phyloP scores from a whole-genome alignment of 176 grass and related monocot species.

The Triticum timopheevii region DNA sequence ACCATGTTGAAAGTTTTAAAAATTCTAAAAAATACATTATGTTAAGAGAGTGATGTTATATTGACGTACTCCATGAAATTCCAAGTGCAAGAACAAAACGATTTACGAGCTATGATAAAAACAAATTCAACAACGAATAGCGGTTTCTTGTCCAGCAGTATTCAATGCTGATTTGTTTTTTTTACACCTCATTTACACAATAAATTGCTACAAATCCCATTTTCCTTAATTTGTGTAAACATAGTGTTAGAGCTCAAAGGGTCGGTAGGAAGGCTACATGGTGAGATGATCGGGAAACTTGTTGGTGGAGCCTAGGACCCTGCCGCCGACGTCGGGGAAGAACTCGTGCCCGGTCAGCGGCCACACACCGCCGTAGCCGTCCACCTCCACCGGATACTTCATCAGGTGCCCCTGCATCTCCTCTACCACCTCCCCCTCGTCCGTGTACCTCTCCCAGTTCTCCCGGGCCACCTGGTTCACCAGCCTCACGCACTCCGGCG shows the following conservation, averaged over 20 bases:
- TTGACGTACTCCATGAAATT: too few species aligned
- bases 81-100: too few species aligned
- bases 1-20: too few species aligned
- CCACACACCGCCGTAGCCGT: slow-evolving; percentile 4
- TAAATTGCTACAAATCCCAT: neutral
- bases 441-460: slow-evolving; percentile 48
- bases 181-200: too few species aligned
- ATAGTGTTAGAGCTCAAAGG: neutral
- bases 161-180: too few species aligned
- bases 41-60: too few species aligned
- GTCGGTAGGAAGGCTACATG: slow-evolving; percentile 13
- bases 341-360: slow-evolving; percentile 5
- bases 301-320: slow-evolving; percentile 42
- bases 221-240: neutral
- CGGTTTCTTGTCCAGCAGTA: too few species aligned
- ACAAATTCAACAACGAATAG: too few species aligned
- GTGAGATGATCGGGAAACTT: slow-evolving; percentile 49
- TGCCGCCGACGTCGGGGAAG: slow-evolving; percentile 67
- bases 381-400: slow-evolving; percentile 46
- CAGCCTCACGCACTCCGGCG: slow-evolving; percentile 25
- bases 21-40: too few species aligned
- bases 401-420: slow-evolving; percentile 47
- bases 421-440: neutral
- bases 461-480: slow-evolving; percentile 37
- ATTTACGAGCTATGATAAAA: too few species aligned